A percentile compares a stretch with the other conserved stretches of the same genome.
phyloP scores from a whole-genome alignment of 257 asterid genomes.

The Verbascum thapsus region DNA sequence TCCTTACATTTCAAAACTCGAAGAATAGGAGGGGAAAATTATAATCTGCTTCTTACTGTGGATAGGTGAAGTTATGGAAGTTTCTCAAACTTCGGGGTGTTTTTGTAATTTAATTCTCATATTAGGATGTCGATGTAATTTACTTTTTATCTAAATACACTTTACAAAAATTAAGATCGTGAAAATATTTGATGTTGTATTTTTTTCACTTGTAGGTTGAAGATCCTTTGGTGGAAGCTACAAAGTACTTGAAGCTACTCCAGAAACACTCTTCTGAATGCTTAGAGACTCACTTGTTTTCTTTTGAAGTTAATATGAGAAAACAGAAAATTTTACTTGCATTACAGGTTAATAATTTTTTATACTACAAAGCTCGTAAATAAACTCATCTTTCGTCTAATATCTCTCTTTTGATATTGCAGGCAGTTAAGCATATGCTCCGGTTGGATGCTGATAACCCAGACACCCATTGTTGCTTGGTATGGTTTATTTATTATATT shows the following conservation, averaged over 20 bases:
- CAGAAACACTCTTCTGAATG: conserved; percentile 86
- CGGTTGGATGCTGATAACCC: conserved; percentile 80
- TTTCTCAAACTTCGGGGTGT: no score
- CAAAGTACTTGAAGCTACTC: conserved; percentile 90
- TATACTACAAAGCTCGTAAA: conserved; percentile 5
- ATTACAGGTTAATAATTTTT: conserved; percentile 61
- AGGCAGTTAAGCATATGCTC: conserved; percentile 85
- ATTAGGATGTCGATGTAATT: no score
- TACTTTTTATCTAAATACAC: no score
- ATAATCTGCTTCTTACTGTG: no score
- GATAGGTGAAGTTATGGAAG: no score
- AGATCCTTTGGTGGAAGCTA: conserved; percentile 88
- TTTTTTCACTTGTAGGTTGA: conserved; percentile 89
- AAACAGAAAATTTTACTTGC: conserved; percentile 79
- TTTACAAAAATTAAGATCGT: no score
- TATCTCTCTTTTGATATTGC: conserved; percentile 35
- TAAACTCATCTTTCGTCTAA: background rate
- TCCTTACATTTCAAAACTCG: no score
- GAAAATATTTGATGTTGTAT: no score
- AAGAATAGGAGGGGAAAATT: no score
- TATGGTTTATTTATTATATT: conserved; percentile 42
- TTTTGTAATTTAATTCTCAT: no score
- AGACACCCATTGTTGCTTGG: conserved; percentile 86
- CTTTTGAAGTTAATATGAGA: conserved; percentile 93
- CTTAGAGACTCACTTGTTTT: conserved; percentile 81